phyloP scores from a whole-genome alignment of 352 stramenopile species.

The Globisporangium splendens region DNA sequence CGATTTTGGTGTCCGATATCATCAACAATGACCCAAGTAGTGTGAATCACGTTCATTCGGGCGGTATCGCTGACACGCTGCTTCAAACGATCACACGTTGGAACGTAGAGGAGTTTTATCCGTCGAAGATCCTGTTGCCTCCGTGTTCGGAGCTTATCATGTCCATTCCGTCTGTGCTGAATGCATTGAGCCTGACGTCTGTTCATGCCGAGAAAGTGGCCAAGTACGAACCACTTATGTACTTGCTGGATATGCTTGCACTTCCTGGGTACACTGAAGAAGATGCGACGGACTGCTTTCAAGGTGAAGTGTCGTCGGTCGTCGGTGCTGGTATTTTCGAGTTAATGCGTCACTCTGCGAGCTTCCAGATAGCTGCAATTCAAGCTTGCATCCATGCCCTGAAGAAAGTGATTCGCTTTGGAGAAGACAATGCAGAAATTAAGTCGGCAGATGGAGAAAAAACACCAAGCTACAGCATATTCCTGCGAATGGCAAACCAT shows the following conservation, averaged over 20 bases:
- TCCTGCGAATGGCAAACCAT: slow-evolving; percentile 71
- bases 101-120: slow-evolving; percentile 57
- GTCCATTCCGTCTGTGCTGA: slow-evolving; percentile 92
- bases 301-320: slow-evolving; percentile 91
- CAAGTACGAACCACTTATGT: slow-evolving; percentile 87
- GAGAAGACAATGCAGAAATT: slow-evolving; percentile 43
- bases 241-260: slow-evolving; percentile 91
- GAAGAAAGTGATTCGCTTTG: slow-evolving; percentile 87
- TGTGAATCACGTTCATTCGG: slow-evolving; percentile 92
- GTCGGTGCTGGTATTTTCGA: slow-evolving; percentile 94
- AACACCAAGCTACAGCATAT: slow-evolving; percentile 23
- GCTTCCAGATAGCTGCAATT: slow-evolving; percentile 83
- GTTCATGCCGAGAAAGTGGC: slow-evolving; percentile 88
- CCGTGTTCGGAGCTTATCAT: slow-evolving; percentile 93
- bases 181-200: slow-evolving; percentile 92
- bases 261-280: slow-evolving; percentile 85
- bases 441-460: slow-evolving; percentile 9
- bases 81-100: slow-evolving; percentile 89
- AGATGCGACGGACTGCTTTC: slow-evolving; percentile 84
- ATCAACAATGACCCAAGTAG: slow-evolving; percentile 96
- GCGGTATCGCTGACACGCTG: slow-evolving; percentile 91
- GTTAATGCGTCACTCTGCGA: slow-evolving; percentile 93
- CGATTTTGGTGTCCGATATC: slow-evolving; percentile 93
- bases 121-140: slow-evolving; percentile 53
- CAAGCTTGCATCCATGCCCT: slow-evolving; percentile 87